These are phyloP conservation scores for Angomonas deanei DNA, from an alignment of 208 protist genomes.

Conservation along the genomic window DNA sequence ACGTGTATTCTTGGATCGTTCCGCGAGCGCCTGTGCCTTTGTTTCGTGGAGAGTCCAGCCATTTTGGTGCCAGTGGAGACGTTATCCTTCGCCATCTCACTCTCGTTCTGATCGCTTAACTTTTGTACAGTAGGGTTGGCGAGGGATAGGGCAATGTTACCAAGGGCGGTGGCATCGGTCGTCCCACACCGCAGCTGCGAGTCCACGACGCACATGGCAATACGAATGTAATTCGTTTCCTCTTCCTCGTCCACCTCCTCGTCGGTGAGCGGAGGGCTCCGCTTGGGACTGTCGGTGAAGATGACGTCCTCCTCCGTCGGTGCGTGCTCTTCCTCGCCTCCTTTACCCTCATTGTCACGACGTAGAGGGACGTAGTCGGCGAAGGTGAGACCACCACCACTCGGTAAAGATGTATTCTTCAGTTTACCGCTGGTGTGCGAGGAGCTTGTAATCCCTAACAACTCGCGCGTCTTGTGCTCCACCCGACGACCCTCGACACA, in stretches of 20 bases:
- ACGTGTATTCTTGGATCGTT: not conserved
- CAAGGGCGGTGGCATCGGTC: slow-evolving; percentile 2
- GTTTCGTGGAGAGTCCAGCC: not conserved
- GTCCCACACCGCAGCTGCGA: slow-evolving; percentile 10
- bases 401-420: not conserved
- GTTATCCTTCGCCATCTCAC: not conserved
- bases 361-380: not conserved
- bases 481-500: slow-evolving; percentile 9
- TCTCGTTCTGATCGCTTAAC: not conserved
- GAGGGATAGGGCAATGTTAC: not conserved
- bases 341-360: not conserved
- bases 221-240: slow-evolving; percentile 19
- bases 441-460: slow-evolving; percentile 14
- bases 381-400: not conserved
- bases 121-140: not conserved
- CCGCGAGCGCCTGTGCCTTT: slow-evolving; percentile 7
- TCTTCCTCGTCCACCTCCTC: slow-evolving; percentile 26
- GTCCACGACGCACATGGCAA: slow-evolving; percentile 22
- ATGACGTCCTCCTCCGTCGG: not conserved
- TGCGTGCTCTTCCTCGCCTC: not conserved
- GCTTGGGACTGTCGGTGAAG: not conserved
- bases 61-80: not conserved
- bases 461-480: slow-evolving; percentile 11
- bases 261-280: slow-evolving; percentile 2
- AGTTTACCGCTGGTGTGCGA: slow-evolving; percentile 4